Conservation (phyloP, 2,329 filamentous ascomycete genomes). For the Lachnellula willkommii region DNA sequence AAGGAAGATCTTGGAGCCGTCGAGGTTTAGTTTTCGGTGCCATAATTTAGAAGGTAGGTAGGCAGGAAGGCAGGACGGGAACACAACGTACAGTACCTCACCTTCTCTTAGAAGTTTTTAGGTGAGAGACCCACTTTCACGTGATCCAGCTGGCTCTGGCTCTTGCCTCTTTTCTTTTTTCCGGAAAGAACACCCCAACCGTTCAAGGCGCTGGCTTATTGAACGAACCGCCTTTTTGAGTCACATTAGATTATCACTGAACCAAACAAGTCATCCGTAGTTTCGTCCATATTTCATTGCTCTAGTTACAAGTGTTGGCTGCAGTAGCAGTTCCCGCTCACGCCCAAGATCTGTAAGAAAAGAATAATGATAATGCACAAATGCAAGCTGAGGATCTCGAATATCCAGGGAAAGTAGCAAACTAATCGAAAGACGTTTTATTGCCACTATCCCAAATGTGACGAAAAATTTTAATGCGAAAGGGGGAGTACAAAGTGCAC, state of each 20-base stretch:
- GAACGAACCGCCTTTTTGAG: not conserved
- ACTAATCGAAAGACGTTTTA: constrained; percentile 7
- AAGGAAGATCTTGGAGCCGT: not conserved
- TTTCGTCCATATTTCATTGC: constrained; percentile 17
- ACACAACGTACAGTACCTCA: too few species aligned
- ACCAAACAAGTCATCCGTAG: not conserved
- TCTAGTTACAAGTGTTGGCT: constrained; percentile 26
- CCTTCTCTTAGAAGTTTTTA: too few species aligned
- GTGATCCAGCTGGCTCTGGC: too few species aligned
- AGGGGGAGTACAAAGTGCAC: constrained; percentile 19
- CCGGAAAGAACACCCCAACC: too few species aligned
- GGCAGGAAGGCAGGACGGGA: not conserved
- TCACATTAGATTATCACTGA: not conserved
- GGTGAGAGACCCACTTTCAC: too few species aligned
- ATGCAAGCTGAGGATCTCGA: constrained; percentile 1
- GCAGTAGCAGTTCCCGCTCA: constrained; percentile 12
- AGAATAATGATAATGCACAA: constrained; percentile 23
- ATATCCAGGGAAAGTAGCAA: constrained; percentile 1
- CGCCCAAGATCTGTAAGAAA: constrained; percentile 12
- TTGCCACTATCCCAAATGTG: constrained; percentile 7
- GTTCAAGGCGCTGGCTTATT: too few species aligned
- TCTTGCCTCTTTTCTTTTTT: too few species aligned
- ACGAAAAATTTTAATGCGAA: constrained; percentile 3
- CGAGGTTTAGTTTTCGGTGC: not conserved
- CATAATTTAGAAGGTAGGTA: not conserved